Base-by-base conservation (phyloP, 2,329 filamentous ascomycete genomes). In the Penicillium paneum region DNA sequence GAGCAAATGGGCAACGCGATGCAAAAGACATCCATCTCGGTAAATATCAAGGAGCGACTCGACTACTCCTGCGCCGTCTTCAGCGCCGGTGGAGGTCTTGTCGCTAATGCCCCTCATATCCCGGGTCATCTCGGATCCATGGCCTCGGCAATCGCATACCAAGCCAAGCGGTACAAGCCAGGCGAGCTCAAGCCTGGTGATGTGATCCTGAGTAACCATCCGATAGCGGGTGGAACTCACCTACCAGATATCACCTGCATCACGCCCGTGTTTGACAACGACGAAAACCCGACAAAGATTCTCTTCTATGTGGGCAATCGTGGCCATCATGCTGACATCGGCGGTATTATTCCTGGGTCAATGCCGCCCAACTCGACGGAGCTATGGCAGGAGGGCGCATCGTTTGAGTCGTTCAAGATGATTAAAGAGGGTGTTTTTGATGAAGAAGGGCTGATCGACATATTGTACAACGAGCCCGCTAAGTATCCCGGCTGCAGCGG, bases 21-120 rank as follows among this genome's bases (percentile, higher is more conserved):
- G n/a, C 88, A 91, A 64, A 91, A 91, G 76, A 91, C 89, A 0
- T 56, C 54, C 65, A 87, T 90, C 48, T 89, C 83, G 63, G 90
- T 86, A 0, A 92, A 91, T 64, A 88, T 91, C 64, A 92, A 91
- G 68, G 89, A 92, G 90, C 82, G 88, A 2, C 79, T 92, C 0
- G 89, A 92, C 66, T 92, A 90, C 66, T 90, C 86, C 0, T 92
- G 89, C 63, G 89, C 89, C 21, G 79, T 92, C 1, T 92, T 92
- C 21, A 24, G 21, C 58, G 87, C 90, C 62, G 80, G 83, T 0
- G 81, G 83, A 3, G 89, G 85, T 0, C 76, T 92, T 0, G 88
- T 91, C 1, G 72, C 73, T 3, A 76, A 75, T 54, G 80, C 89
- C 19, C 89, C 89, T 0, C 88, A 92, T 77, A 74, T 92, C n/a